Evolutionary conservation across 1,284 basidiomycete genomes (phyloP).

Genomic region (Lentinula novae-zelandiae): DNA sequence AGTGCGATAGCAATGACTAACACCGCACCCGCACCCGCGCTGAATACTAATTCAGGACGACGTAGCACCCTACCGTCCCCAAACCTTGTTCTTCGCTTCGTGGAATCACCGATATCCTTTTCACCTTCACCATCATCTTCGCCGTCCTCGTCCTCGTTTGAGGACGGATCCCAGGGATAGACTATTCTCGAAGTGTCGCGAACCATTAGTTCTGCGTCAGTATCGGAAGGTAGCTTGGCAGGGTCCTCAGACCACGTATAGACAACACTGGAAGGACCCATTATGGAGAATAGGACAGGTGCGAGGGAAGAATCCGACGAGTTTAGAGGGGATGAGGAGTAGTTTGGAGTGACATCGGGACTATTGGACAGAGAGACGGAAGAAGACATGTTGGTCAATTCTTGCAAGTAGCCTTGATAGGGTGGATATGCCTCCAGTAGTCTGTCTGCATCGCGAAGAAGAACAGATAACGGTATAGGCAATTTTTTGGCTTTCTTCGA

Average conservation of each 20-base stretch:
- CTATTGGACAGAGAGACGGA: neutral
- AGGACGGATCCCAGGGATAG: constrained; percentile 41
- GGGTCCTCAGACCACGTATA: constrained; percentile 55
- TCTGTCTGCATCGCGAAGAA: constrained; percentile 41
- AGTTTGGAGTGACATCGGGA: neutral
- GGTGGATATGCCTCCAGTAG: constrained; percentile 44
- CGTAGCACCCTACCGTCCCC: constrained; percentile 2
- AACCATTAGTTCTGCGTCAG: constrained; percentile 63
- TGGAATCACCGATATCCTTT: constrained; percentile 3
- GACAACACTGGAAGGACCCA: constrained; percentile 64
- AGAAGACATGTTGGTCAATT: neutral
- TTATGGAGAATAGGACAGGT: constrained; percentile 45
- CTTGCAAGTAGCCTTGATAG: constrained; percentile 20
- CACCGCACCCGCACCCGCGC: constrained; percentile 53
- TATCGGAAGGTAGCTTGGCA: constrained; percentile 40
- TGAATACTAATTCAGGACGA: neutral
- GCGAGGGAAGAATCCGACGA: constrained; percentile 25
- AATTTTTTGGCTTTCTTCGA: neutral
- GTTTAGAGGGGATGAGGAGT: constrained; percentile 20
- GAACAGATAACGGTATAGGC: constrained; percentile 25
- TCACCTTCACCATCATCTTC: constrained; percentile 18
- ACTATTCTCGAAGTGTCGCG: constrained; percentile 50
- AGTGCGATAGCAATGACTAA: constrained; percentile 65
- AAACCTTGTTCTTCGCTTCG: constrained; percentile 16
- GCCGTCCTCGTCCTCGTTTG: constrained; percentile 24